Conservation (phyloP, 225 moss, liverwort and hornwort species). For the Physcomitrium patens region DNA sequence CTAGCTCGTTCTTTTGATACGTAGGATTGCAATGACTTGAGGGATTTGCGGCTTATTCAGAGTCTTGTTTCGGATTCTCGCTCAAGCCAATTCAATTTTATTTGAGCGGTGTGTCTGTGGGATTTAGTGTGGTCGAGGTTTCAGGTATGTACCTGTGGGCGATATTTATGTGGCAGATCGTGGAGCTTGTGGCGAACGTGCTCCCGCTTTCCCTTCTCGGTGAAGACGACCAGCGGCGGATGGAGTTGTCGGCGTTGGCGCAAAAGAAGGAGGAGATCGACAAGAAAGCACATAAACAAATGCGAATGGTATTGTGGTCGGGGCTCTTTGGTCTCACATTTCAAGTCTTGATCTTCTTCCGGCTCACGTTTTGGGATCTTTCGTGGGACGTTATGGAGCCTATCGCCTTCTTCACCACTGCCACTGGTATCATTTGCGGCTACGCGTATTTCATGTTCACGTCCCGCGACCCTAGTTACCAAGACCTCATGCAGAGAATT, state of each 20-base stretch:
- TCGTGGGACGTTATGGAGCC: slow-evolving; percentile 99
- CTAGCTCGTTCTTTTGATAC: not conserved
- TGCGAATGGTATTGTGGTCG: slow-evolving; percentile 76
- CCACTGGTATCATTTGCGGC: slow-evolving; percentile 75
- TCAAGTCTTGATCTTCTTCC: slow-evolving; percentile 74
- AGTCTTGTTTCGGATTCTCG: no score
- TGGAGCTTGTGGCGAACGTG: slow-evolving; percentile 80
- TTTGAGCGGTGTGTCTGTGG: no score
- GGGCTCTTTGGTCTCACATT: slow-evolving; percentile 63
- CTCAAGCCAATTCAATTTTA: no score
- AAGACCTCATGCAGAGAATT: slow-evolving; percentile 83
- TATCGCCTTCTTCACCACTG: slow-evolving; percentile 83
- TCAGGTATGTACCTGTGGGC: not conserved
- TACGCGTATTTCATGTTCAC: slow-evolving; percentile 91
- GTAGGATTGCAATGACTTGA: not conserved
- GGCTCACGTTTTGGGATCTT: slow-evolving; percentile 95
- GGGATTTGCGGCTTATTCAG: no score
- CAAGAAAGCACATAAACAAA: slow-evolving; percentile 76
- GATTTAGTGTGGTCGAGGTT: no score
- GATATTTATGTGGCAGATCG: slow-evolving; percentile 54
- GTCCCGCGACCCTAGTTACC: slow-evolving; percentile 84
- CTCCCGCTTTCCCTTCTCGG: slow-evolving; percentile 82
- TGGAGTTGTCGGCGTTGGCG: slow-evolving; percentile 64
- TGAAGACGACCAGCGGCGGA: slow-evolving; percentile 76
- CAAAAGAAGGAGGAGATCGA: slow-evolving; percentile 69